Evolutionary conservation across 371 early-diverging fungal species (phyloP), one percentile per base, ranked within the genome.

Genomic region (Circinella minor): DNA sequence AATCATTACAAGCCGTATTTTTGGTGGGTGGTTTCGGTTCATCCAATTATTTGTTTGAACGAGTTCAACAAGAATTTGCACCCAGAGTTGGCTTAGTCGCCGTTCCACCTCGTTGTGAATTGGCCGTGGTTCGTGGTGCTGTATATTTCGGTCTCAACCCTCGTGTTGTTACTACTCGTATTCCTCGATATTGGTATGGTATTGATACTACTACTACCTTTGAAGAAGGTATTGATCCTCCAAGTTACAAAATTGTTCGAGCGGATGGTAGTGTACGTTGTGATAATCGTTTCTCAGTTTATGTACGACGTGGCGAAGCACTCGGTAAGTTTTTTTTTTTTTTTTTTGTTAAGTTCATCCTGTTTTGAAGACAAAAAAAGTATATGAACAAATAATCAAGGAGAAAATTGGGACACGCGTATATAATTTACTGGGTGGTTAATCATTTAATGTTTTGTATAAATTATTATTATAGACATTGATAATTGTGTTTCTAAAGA

Each of bases 11-110:
- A 60, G 86, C 87, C 6, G 66, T 88, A 10, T 88, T 88, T 61
- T 72, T 88, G 65, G 89, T 88, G 4, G 89, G 89, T 66, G 89
- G 89, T 39, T 88, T 88, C 69, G 89, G 89, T 13, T 83, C 86
- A 34, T 86, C 87, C 67, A 83, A 82, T 66, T 86, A 86, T 69
- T 64, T 88, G 55, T 81, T 82, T 61, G 84, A 86, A 36, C 81
- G 78, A 36, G 72, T 88, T 10, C 78, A 77, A 48, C 61, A 73
- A 36, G 73, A 80, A 9, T 81, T 81, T 68, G 68, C 71, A 13
- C 61, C 74, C 4, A 73, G 79, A 27, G 78, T 85, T 20, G 82
- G 82, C 18, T 69, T 79, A 18, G 80, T 84, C 0, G 85, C 81
- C 7, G 82, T 84, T 37, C 85, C 85, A 13, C 85, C 85, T 36